These are phyloP conservation scores for Cystofilobasidium capitatum DNA, from an alignment of 768 basidiomycete species.

Conservation along the genomic window DNA sequence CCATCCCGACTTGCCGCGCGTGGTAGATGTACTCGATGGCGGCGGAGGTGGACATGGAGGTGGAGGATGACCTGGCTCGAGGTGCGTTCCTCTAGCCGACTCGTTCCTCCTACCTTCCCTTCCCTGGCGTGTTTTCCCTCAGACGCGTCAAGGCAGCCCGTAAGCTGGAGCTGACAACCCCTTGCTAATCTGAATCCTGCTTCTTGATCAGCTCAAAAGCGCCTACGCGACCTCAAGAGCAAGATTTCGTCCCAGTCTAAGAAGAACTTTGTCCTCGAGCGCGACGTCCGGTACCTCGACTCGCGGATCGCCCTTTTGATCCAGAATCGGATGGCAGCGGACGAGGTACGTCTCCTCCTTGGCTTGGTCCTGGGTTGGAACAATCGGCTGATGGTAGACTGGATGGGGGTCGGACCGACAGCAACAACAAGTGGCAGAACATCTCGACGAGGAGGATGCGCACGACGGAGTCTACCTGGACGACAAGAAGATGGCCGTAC, in stretches of 20 bases:
- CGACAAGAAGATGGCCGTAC: conserved; percentile 62
- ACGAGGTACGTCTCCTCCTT: conserved; percentile 52
- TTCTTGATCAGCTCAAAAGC: conserved; percentile 70
- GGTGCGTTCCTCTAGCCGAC: conserved; percentile 47
- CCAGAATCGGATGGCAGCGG: conserved; percentile 94
- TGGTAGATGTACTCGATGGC: conserved; percentile 77
- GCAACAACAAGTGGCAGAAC: conserved; percentile 92
- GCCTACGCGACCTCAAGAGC: conserved; percentile 85
- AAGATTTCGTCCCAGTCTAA: conserved; percentile 98
- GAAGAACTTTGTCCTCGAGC: conserved; percentile 98
- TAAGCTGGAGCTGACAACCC: neutral
- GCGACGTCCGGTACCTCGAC: conserved; percentile 96
- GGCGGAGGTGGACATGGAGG: conserved; percentile 95
- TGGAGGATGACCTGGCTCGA: conserved; percentile 91
- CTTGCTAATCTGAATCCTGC: neutral
- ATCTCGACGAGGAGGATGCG: conserved; percentile 89
- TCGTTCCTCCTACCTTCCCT: neutral
- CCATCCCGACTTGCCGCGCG: neutral
- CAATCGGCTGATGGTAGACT: conserved; percentile 28
- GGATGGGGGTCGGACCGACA: conserved; percentile 33
- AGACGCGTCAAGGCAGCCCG: conserved; percentile 11
- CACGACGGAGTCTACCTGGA: conserved; percentile 88
- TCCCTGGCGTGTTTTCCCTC: conserved; percentile 11
- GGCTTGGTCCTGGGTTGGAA: conserved; percentile 32
- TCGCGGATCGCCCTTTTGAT: conserved; percentile 93